Evolutionary conservation across 164 flowering plant genomes (phyloP).

Genomic region (Berberis vulgaris): DNA sequence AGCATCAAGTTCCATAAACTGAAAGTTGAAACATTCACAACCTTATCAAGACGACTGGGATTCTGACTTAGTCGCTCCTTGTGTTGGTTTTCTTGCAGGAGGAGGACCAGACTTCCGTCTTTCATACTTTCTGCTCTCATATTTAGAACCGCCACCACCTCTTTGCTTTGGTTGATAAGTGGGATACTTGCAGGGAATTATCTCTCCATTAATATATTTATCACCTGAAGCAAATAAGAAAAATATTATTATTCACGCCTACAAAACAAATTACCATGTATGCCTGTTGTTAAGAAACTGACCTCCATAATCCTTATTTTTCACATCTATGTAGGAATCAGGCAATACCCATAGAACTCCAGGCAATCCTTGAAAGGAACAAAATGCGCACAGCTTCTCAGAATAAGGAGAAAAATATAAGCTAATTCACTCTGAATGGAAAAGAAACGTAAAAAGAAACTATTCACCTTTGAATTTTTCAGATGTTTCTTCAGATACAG

Average conservation of each 20-base stretch:
- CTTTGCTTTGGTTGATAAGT: constrained; percentile 85
- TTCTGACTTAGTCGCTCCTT: constrained; percentile 31
- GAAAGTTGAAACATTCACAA: background rate
- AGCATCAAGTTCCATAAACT: too few species aligned
- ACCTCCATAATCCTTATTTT: constrained; percentile 99
- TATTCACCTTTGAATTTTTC: constrained; percentile 84
- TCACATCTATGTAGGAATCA: constrained; percentile 91
- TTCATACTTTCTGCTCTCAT: constrained; percentile 64
- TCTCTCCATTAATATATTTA: constrained; percentile 90
- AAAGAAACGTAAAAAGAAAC: background rate
- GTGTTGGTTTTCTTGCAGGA: constrained; percentile 45
- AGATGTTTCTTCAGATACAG: constrained; percentile 83
- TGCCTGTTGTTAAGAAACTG: background rate
- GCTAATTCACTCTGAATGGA: background rate
- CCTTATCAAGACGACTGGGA: constrained; percentile 36
- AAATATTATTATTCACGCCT: background rate
- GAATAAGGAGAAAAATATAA: background rate
- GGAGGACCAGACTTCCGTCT: constrained; percentile 79
- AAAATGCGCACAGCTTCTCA: background rate
- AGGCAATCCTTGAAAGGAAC: constrained; percentile 58
- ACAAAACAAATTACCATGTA: background rate
- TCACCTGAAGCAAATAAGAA: constrained; percentile 44
- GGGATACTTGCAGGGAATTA: constrained; percentile 89
- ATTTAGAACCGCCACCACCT: constrained; percentile 40
- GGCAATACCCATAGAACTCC: constrained; percentile 99